Evolutionary conservation across 148 eudicot species (phyloP).

Genomic region (Rheum nobile): DNA sequence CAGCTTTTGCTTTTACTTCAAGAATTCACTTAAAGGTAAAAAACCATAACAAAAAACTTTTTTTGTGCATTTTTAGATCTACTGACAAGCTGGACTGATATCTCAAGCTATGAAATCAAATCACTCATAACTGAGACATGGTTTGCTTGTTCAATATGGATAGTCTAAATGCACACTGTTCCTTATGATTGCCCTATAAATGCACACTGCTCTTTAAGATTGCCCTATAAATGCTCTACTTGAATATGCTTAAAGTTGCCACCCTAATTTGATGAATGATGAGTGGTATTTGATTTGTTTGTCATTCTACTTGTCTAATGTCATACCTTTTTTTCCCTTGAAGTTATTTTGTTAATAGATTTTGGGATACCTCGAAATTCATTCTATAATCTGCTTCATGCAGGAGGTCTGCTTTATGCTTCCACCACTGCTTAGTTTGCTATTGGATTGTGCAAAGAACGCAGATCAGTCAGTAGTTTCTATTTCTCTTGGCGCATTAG

Average conservation of each 20-base stretch:
- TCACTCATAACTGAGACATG: background rate
- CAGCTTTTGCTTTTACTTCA: too few species aligned
- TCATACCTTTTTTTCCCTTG: background rate
- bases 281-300: background rate
- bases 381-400: conserved; percentile 9
- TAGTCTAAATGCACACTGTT: background rate
- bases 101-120: background rate
- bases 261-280: background rate
- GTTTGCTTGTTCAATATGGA: background rate
- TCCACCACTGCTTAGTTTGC: conserved; percentile 78
- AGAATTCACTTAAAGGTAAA: too few species aligned
- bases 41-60: too few species aligned
- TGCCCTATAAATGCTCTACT: background rate
- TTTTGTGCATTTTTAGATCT: too few species aligned
- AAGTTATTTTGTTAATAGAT: background rate
- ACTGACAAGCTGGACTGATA: background rate
- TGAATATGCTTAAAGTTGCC: background rate
- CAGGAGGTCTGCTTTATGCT: conserved; percentile 98
- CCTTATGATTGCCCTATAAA: background rate
- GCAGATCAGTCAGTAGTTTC: conserved; percentile 94
- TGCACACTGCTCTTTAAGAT: background rate
- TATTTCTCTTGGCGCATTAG: conserved; percentile 88
- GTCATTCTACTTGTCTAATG: background rate
- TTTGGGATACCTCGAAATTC: background rate
- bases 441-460: conserved; percentile 92